phyloP scores from a whole-genome alignment of 352 stramenopile genomes.

The Pythium pectinolyticum region DNA sequence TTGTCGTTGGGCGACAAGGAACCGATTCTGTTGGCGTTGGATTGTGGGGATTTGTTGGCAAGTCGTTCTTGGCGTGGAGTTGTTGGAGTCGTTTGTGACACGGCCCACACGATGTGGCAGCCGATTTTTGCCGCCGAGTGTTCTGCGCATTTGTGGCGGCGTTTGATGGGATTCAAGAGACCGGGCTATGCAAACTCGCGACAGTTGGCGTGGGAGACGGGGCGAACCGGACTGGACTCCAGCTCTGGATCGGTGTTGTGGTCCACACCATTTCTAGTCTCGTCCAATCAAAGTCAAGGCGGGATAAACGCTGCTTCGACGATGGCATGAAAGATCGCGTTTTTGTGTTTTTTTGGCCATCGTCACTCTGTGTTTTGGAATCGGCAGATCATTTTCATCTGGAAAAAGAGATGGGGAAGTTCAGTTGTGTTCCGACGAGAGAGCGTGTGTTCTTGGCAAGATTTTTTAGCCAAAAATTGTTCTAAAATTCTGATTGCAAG shows the following conservation, averaged over 20 bases:
- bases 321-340: constrained; percentile 14
- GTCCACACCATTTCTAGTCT: constrained; percentile 19
- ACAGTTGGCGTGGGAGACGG: constrained; percentile 20
- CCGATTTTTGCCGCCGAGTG: neutral
- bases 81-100: constrained; percentile 14
- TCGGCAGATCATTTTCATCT: too few species aligned
- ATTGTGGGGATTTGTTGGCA: neutral
- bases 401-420: too few species aligned
- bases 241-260: constrained; percentile 17
- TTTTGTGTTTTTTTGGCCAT: too few species aligned
- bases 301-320: neutral
- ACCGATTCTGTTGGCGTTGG: neutral
- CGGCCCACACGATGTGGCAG: neutral
- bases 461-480: too few species aligned
- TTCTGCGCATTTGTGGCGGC: neutral
- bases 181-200: constrained; percentile 16
- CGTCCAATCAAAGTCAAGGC: constrained; percentile 2
- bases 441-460: too few species aligned
- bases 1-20: constrained; percentile 2
- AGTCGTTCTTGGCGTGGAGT: neutral
- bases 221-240: constrained; percentile 16
- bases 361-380: constrained; percentile 7
- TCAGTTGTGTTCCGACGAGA: too few species aligned
- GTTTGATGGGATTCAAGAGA: neutral
- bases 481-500: too few species aligned